Evolutionary conservation across 148 eudicot species (phyloP), one percentile per base, ranked within the genome.

Genomic region (Cornus kousa): DNA sequence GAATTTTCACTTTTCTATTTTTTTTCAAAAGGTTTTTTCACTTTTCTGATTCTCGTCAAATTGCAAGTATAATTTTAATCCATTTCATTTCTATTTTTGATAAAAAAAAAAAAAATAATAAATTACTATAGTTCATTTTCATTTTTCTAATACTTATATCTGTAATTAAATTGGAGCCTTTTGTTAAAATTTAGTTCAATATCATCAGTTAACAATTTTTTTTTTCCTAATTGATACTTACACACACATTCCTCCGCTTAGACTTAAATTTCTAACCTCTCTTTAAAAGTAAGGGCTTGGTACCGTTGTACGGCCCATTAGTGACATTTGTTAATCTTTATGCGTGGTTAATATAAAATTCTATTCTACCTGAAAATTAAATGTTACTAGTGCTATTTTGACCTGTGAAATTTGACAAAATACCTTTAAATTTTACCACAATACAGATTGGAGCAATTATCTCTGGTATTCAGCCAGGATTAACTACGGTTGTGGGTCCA

Each of bases 401-500:
- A 7, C 39, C 10, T 5, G 5, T 74, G 24, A n/a, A 32, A 20
- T 75, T 76, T 43, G 62, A 46, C 14, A 2, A 43, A 66, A n/a
- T 43, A 55, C 31, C 4, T 64, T 62, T 70, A 46, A n/a, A 67
- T 70, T 73, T 24, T 12, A 19, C 43, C 70, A 31, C 53, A 84
- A 66, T 80, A 80, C 85, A 96, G 99, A 76, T 92, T 78, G 98
- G 92, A 83, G 97, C 99, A 62, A 96, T 96, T 74, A 89, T 87
- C 70, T 93, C 98, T 48, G 99, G 99, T 57, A 85, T 92, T 83
- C 95, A 96, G 86, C 99, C 99, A 9, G 98, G 99, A 31, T 85
- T 93, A 77, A 91, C 99, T 17, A 96, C 93, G 99, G 99, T 96
- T 71, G 99, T 96, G 62, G 99, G 99, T 79, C 99, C 99, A 68